phyloP scores from a whole-genome alignment of 2,329 filamentous ascomycete species.

The Aspergillus intermedius region DNA sequence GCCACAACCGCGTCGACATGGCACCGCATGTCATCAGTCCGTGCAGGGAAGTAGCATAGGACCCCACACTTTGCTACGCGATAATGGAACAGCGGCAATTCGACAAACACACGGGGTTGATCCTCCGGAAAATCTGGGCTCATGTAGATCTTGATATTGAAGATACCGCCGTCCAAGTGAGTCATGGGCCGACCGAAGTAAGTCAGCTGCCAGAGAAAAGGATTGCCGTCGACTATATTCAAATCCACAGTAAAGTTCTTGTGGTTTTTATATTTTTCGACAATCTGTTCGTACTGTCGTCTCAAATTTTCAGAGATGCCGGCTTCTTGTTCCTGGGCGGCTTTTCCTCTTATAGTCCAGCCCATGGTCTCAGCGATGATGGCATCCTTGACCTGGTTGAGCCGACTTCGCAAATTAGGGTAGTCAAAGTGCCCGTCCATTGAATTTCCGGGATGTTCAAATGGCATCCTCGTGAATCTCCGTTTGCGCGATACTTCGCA shows the following conservation, averaged over 20 bases:
- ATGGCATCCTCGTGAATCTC: slow-evolving; percentile 74
- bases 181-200: slow-evolving; percentile 92
- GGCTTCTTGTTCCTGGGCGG: slow-evolving; percentile 57
- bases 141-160: slow-evolving; percentile 71
- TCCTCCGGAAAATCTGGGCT: slow-evolving; percentile 82
- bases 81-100: slow-evolving; percentile 81
- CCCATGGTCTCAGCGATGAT: slow-evolving; percentile 63
- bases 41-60: slow-evolving; percentile 70
- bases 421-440: slow-evolving; percentile 90
- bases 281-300: slow-evolving; percentile 77
- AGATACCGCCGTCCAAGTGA: slow-evolving; percentile 84
- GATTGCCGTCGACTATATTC: slow-evolving; percentile 70
- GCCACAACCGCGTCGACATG: slow-evolving; percentile 80
- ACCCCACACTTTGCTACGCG: slow-evolving; percentile 74
- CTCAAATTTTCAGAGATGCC: slow-evolving; percentile 75
- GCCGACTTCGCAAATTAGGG: slow-evolving; percentile 60
- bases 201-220: slow-evolving; percentile 81
- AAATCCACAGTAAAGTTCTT: slow-evolving; percentile 68
- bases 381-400: slow-evolving; percentile 61
- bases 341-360: slow-evolving; percentile 66
- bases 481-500: slow-evolving; percentile 58
- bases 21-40: slow-evolving; percentile 67
- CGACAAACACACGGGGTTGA: slow-evolving; percentile 74
- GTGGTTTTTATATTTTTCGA: slow-evolving; percentile 64
- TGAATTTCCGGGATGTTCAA: slow-evolving; percentile 67